Base-by-base conservation (phyloP, 495 filamentous ascomycete genomes). In the Podospora fimiseda region DNA sequence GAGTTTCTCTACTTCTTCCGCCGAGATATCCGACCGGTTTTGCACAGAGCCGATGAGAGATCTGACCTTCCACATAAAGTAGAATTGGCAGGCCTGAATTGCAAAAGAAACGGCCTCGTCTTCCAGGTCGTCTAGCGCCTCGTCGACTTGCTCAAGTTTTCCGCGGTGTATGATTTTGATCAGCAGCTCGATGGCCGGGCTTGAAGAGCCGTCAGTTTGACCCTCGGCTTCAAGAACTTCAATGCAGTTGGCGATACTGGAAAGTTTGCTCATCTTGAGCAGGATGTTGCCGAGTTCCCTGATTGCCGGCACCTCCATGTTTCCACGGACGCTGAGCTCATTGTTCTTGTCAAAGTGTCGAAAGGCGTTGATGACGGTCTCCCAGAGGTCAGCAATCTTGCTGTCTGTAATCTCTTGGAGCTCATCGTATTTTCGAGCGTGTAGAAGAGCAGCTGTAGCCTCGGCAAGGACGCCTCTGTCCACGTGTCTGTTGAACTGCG, bases 11-110 rank as follows among this genome's bases (percentile, higher is more conserved):
- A 85, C 61, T 9, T 81, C 75, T 7, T 63, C 56, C 23, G 74
- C 68, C 1, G 74, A 43, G 20, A 83, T 74, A 21, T 71, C 74
- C 9, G 72, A 60, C 23, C 66, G 55, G 9, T 64, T 62, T 22
- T 70, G 66, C 19, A 84, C 64, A 6, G 62, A 43, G 18, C 63
- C 61, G 20, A 65, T 58, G 40, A 82, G 58, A 37, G 66, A 65
- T 42, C 83, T 81, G 8, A 88, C 77, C 57, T 91, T 90, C 93
- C 93, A 98, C 84, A 95, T 88, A 67, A 96, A 93, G 71, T 96
- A 97, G 72, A 90, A 89, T 20, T 90, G 71, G 19, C 86, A 67
- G 5, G 84, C 75, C 55, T 84, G 83, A 55, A 90, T 82, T 16
- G 89, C 85, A 50, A 80, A 83, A 9, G 75, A 73, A 5, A 90